A percentile compares a stretch with the other conserved stretches of the same genome.
Conservation (phyloP, 768 basidiomycete species). For the Suillus bovinus region DNA sequence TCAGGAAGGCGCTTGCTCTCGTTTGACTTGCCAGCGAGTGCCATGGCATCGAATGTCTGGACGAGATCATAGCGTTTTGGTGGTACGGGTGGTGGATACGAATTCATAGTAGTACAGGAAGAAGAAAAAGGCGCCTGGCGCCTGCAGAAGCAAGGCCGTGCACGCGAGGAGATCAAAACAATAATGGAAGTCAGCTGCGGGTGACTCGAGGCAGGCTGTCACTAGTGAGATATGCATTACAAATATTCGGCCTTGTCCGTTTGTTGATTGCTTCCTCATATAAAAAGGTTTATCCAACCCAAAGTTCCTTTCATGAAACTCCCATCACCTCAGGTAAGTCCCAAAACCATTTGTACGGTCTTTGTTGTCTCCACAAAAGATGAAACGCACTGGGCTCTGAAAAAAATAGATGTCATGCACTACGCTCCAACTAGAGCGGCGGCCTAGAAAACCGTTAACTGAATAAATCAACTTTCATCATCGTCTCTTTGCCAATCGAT, state of each 20-base stretch:
- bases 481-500: too few relatives aligned
- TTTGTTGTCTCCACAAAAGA: constrained; percentile 25
- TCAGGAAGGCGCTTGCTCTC: constrained; percentile 18
- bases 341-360: not conserved
- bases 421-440: constrained; percentile 49
- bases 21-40: constrained; percentile 27
- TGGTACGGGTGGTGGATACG: constrained; percentile 13
- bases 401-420: constrained; percentile 47
- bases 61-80: constrained; percentile 29
- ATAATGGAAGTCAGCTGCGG: constrained; percentile 16
- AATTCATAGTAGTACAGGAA: not conserved
- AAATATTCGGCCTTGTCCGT: constrained; percentile 16
- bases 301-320: not conserved
- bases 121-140: constrained; percentile 5
- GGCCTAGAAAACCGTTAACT: constrained; percentile 70
- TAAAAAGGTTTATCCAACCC: constrained; percentile 4
- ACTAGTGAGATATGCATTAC: too few relatives aligned
- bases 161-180: constrained; percentile 8
- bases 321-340: constrained; percentile 6
- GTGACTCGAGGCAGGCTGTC: constrained; percentile 25
- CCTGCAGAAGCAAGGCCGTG: constrained; percentile 9
- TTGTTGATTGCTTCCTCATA: constrained; percentile 3
- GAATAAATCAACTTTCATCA: constrained; percentile 33
- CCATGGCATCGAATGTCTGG: constrained; percentile 33
- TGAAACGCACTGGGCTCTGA: constrained; percentile 72